These are phyloP conservation scores for Candida tallmaniae DNA, from an alignment of 805 yeast species.

Conservation along the genomic window DNA sequence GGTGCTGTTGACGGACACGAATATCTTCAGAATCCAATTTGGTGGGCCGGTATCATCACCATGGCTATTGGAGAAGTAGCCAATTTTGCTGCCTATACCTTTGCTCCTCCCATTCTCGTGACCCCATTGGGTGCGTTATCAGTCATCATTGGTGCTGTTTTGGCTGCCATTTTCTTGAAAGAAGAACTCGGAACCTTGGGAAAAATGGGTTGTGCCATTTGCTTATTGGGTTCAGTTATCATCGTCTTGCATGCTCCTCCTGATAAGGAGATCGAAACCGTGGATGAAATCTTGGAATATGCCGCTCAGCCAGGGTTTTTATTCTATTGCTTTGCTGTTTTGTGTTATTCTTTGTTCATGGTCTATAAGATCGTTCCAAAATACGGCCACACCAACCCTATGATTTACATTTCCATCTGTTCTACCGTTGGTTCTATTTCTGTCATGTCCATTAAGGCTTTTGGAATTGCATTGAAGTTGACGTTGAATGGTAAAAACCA, in stretches of 20 bases:
- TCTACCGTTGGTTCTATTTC: conserved; percentile 87
- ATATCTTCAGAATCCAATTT: conserved; percentile 77
- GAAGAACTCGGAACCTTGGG: conserved; percentile 88
- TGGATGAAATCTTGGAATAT: conserved; percentile 78
- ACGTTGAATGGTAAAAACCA: conserved; percentile 84
- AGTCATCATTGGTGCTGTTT: conserved; percentile 86
- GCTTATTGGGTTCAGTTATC: conserved; percentile 81
- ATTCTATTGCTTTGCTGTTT: conserved; percentile 59
- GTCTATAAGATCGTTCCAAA: conserved; percentile 78
- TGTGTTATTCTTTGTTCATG: conserved; percentile 67
- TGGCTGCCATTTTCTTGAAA: conserved; percentile 78
- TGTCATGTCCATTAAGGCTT: conserved; percentile 89
- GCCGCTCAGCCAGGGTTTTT: conserved; percentile 78
- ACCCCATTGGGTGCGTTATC: conserved; percentile 90
- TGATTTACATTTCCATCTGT: conserved; percentile 86
- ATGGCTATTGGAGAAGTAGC: conserved; percentile 92
- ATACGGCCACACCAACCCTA: conserved; percentile 76
- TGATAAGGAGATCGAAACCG: conserved; percentile 84
- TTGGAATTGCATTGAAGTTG: conserved; percentile 85
- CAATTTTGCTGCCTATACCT: conserved; percentile 90
- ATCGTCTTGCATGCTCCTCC: conserved; percentile 91
- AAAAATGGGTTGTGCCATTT: conserved; percentile 88
- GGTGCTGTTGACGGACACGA: conserved; percentile 65
- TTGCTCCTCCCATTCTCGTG: conserved; percentile 90
- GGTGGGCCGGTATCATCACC: conserved; percentile 92